Evolutionary conservation across 2,329 filamentous ascomycete species (phyloP), one percentile per base, ranked within the genome.

Genomic region (Tricladium varicosporioides): DNA sequence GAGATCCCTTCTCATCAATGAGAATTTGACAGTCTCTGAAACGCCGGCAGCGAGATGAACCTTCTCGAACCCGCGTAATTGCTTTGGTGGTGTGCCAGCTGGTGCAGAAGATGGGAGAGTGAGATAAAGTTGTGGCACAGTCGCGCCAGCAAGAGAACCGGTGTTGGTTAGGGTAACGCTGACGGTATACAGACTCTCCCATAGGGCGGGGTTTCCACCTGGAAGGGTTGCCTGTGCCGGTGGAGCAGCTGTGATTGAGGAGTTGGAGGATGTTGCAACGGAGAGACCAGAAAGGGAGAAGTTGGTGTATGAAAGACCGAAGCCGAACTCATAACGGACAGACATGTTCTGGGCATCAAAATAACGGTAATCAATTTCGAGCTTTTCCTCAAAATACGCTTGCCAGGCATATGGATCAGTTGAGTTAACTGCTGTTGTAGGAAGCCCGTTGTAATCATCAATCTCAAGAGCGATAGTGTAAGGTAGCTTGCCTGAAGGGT

Each of bases 401-500:
- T 78, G 73, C 76, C 55, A 91, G 89, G 67, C 81, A 87, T n/a
- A 89, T 88, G 64, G 92, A 65, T 86, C 80, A 13, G 84, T 76
- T 64, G 87, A 94, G 67, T 91, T 88, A 73, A 86, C 92, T 58
- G 88, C 80, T 1, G 89, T 87, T 2, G 81, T 80, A 63, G 27
- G 27, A 0, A 81, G 73, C 50, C 74, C 72, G 9, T 60, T 54
- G 58, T 61, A 78, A 74, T 93, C 90, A 52, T 92, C 43, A 2
- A 61, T 60, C 11, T 62, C 32, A 1, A 65, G 48, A 15, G 59
- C 58, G 18, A 94, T 91, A 73, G 57, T 89, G 78, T 31, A 89
- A 81, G 92, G 92, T 1, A 96, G 76, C 51, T 87, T 86, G 11
- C 91, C 92, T 51, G 84, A 91, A 0, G 86, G 86, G 65, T 90